These are phyloP conservation scores for Stephania cephalantha DNA, from an alignment of 164 flowering plant species.

Conservation along the genomic window DNA sequence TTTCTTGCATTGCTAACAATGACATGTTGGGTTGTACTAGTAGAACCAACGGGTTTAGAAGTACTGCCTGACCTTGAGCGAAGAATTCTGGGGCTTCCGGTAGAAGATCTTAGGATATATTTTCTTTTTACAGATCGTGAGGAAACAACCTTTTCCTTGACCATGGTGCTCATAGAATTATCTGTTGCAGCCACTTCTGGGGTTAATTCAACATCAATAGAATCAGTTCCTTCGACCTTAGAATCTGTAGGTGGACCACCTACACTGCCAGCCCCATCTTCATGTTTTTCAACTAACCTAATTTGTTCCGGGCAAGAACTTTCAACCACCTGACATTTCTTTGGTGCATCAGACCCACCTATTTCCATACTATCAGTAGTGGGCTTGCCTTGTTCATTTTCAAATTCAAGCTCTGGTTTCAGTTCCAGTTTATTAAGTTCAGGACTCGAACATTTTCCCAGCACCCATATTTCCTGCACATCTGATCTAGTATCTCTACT, in stretches of 20 bases:
- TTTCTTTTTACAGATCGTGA: slow-evolving; percentile 15
- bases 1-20: slow-evolving; percentile 11
- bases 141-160: slow-evolving; percentile 8
- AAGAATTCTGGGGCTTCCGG: slow-evolving; percentile 21
- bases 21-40: not conserved
- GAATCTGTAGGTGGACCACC: slow-evolving; percentile 10
- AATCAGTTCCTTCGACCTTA: slow-evolving; percentile 9
- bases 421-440: not conserved
- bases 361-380: not conserved
- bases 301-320: not conserved
- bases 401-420: not conserved
- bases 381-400: slow-evolving; percentile 1
- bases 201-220: slow-evolving; percentile 8
- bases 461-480: slow-evolving; percentile 3
- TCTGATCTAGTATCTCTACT: not conserved
- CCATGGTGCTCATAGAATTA: slow-evolving; percentile 5
- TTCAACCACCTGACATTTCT: not conserved
- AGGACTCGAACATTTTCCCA: not conserved
- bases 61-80: slow-evolving; percentile 17
- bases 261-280: slow-evolving; percentile 7
- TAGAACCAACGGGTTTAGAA: slow-evolving; percentile 16
- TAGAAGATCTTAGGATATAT: slow-evolving; percentile 26
- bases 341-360: not conserved
- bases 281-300: not conserved
- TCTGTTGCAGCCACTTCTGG: slow-evolving; percentile 11